Evolutionary conservation across 148 eudicot genomes (phyloP).

Genomic region (Pharnaceum exiguum): DNA sequence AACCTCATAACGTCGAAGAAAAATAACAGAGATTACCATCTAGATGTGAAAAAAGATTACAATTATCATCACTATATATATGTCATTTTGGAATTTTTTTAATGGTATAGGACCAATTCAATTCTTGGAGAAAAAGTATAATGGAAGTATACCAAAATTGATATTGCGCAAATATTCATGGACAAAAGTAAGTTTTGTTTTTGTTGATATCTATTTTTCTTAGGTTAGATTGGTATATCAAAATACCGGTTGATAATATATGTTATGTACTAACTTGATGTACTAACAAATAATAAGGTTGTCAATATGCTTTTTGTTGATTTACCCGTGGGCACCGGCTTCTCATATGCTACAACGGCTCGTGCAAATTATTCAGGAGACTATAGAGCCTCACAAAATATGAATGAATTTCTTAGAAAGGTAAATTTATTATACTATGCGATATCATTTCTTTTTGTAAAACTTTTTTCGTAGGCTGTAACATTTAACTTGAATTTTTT

Average conservation of each 20-base stretch:
- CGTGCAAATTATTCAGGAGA: conserved; percentile 35
- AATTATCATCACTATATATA: too few species aligned
- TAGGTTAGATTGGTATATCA: too few species aligned
- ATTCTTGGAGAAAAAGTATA: conserved; percentile 21
- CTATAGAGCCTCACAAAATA: conserved; percentile 18
- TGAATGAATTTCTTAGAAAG: conserved; percentile 42
- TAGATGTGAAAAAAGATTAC: too few species aligned
- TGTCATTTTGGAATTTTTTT: too few species aligned
- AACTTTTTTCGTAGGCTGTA: not conserved
- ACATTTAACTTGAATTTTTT: not conserved
- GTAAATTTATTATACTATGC: conserved; percentile 6
- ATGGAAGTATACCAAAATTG: conserved; percentile 34
- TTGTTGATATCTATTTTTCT: not conserved
- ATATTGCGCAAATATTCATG: conserved; percentile 38
- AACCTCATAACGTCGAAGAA: too few species aligned
- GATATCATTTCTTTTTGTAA: not conserved
- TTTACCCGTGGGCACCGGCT: conserved; percentile 45
- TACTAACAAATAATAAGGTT: conserved; percentile 10
- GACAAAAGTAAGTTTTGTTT: conserved; percentile 36
- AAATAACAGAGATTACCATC: too few species aligned
- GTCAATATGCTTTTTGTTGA: conserved; percentile 46
- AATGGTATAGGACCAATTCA: conserved; percentile 38
- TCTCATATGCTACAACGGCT: conserved; percentile 38
- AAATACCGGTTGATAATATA: not conserved
- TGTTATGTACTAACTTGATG: not conserved